phyloP scores from a whole-genome alignment of 148 eudicot species.

The Camellia sinensis region DNA sequence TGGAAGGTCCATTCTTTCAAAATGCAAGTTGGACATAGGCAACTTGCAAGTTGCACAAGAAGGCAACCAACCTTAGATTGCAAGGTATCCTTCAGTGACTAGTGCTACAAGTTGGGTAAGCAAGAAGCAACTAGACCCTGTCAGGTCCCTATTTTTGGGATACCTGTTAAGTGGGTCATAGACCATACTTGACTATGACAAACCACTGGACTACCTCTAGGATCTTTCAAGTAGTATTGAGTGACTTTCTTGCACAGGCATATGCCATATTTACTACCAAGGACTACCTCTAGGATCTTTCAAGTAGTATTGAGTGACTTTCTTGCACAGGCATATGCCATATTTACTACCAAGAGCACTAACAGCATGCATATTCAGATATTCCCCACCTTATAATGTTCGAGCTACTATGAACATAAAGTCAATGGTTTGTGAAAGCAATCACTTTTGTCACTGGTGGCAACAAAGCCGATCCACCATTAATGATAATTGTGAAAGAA shows the following conservation, averaged over 20 bases:
- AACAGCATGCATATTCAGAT: not conserved
- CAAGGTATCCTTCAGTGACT: constrained; percentile 4
- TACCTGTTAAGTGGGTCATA: constrained; percentile 2
- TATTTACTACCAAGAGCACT: not conserved
- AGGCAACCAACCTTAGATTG: not conserved
- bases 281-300: too few species aligned
- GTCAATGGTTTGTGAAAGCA: not conserved
- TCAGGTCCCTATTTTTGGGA: not conserved
- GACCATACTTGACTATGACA: too few species aligned
- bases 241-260: not conserved
- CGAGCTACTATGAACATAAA: not conserved
- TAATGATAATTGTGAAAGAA: not conserved
- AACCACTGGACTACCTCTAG: not conserved
- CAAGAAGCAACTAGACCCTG: not conserved
- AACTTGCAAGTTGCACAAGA: constrained; percentile 6
- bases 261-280: not conserved
- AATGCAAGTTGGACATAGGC: not conserved
- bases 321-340: not conserved
- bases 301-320: not conserved
- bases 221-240: not conserved
- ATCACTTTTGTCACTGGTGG: not conserved
- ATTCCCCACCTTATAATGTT: not conserved
- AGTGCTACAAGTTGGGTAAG: not conserved
- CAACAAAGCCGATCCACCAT: constrained; percentile 5
- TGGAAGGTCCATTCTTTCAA: not conserved